Evolutionary conservation across 306 rosid genomes (phyloP).

Genomic region (Lathyrus aphaca): DNA sequence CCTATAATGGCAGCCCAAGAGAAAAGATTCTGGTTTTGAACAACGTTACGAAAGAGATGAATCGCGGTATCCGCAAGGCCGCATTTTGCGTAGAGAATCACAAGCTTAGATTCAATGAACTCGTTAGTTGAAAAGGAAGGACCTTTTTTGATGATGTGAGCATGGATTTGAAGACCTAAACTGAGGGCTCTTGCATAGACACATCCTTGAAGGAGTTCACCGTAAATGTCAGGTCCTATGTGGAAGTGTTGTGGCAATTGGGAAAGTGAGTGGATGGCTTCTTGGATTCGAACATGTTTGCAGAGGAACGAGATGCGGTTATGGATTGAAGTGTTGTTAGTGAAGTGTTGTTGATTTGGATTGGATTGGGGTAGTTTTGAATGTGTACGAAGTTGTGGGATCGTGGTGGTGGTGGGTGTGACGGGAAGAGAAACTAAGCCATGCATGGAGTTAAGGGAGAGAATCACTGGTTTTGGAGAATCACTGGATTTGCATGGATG

Average conservation of each 20-base stretch:
- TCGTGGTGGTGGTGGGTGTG: background rate
- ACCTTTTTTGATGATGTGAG: constrained; percentile 63
- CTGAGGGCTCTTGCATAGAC: constrained; percentile 67
- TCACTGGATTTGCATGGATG: too few relatives aligned
- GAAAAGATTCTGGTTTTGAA: constrained; percentile 53
- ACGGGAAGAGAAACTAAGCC: background rate
- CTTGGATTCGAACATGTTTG: constrained; percentile 55
- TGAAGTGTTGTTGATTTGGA: background rate
- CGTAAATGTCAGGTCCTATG: constrained; percentile 59
- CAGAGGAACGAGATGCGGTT: constrained; percentile 53
- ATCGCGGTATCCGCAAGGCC: constrained; percentile 43
- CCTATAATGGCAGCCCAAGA: constrained; percentile 88
- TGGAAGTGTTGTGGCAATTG: constrained; percentile 39
- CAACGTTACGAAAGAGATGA: constrained; percentile 48
- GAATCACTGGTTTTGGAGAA: too few relatives aligned
- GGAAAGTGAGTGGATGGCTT: constrained; percentile 51
- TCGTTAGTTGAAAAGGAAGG: constrained; percentile 44
- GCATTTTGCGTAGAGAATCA: constrained; percentile 79
- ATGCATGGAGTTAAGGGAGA: background rate
- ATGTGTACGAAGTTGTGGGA: background rate
- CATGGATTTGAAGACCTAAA: constrained; percentile 74
- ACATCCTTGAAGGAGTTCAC: constrained; percentile 80
- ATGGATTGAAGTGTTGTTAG: background rate
- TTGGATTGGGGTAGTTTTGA: background rate
- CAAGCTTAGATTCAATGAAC: constrained; percentile 64